phyloP scores from a whole-genome alignment of 176 grass and related monocot genomes.

The Aegilops speltoides region DNA sequence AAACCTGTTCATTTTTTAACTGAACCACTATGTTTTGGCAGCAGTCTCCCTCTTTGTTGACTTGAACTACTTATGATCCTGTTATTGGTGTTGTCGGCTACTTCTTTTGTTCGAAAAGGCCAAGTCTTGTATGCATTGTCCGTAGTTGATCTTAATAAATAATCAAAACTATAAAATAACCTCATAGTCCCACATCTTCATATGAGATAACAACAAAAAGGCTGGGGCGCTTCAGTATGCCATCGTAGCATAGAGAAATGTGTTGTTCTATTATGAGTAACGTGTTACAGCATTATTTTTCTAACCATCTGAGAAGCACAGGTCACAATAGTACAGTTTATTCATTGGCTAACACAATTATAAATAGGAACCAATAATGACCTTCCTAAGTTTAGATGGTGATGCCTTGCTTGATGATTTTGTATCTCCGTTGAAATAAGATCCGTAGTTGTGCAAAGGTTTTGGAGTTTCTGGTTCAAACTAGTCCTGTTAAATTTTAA shows the following conservation, averaged over 20 bases:
- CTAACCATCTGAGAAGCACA: background rate
- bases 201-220: background rate
- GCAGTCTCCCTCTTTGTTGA: background rate
- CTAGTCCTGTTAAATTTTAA: background rate
- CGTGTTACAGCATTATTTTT: background rate
- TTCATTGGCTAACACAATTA: background rate
- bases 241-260: background rate
- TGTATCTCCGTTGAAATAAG: background rate
- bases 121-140: background rate
- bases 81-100: background rate
- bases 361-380: slow-evolving; percentile 7
- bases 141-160: background rate
- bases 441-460: background rate
- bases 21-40: background rate
- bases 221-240: background rate
- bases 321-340: background rate
- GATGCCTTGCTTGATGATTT: background rate
- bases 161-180: background rate
- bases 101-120: background rate
- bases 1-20: background rate
- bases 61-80: background rate
- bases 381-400: background rate
- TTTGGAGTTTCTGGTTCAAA: background rate
- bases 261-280: background rate
- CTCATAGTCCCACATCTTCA: background rate